These are phyloP conservation scores for Aphanomyces cochlioides DNA, from an alignment of 352 stramenopile genomes.

Conservation along the genomic window DNA sequence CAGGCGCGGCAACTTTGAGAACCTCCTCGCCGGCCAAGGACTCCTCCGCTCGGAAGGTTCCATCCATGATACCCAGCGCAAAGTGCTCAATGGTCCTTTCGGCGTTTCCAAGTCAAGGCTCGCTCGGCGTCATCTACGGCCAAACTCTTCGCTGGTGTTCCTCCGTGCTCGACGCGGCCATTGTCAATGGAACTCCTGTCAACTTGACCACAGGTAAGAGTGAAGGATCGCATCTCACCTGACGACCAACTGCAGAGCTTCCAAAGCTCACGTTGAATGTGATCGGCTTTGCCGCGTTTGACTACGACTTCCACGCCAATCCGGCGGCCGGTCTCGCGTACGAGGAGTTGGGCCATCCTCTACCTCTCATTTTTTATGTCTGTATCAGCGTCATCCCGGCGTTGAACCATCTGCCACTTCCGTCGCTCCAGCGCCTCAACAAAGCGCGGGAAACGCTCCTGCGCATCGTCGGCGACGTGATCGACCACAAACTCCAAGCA, in stretches of 20 bases:
- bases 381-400: no score
- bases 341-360: neutral
- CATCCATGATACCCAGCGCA: constrained; percentile 19
- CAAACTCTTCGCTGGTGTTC: constrained; percentile 6
- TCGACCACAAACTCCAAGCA: no score
- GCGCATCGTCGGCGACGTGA: neutral
- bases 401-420: neutral
- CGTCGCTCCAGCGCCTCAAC: neutral
- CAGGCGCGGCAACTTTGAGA: neutral
- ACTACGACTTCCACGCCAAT: constrained; percentile 6
- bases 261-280: constrained; percentile 17
- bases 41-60: constrained; percentile 13
- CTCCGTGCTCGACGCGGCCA: neutral
- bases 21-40: constrained; percentile 8
- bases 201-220: constrained; percentile 1
- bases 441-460: neutral
- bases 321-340: constrained; percentile 1
- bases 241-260: no score
- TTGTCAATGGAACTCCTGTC: neutral
- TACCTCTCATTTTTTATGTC: no score
- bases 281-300: constrained; percentile 21
- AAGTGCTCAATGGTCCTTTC: constrained; percentile 24
- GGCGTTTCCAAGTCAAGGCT: constrained; percentile 2
- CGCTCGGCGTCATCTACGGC: neutral
- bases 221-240: no score